Conservation (phyloP, 306 rosid species). For the Phaseolus lunatus region DNA sequence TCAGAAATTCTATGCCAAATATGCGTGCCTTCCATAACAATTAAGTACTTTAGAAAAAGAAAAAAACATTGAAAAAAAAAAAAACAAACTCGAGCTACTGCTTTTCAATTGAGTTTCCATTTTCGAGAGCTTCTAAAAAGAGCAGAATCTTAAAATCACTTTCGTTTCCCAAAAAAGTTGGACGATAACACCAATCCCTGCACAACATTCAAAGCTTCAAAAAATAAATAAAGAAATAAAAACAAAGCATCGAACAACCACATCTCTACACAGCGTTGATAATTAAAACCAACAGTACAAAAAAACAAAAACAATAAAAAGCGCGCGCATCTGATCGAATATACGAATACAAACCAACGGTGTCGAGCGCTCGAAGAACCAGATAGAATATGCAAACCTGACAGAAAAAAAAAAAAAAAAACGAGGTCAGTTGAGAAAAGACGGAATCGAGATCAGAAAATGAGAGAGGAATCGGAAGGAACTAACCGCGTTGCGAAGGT, state of each 20-base stretch:
- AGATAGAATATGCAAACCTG: conserved; percentile 96
- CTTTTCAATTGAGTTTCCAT: background rate
- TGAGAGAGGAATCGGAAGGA: background rate
- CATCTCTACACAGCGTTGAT: background rate
- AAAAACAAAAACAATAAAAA: background rate
- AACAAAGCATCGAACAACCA: background rate
- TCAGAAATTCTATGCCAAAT: background rate
- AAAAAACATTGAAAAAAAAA: background rate
- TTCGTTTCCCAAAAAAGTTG: conserved; percentile 4
- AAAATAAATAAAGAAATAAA: background rate
- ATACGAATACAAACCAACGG: conserved; percentile 78
- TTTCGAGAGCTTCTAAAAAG: background rate
- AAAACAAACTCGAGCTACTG: background rate
- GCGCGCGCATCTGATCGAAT: conserved; percentile 18
- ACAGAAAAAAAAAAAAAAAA: conserved; percentile 36
- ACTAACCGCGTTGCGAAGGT: conserved; percentile 95
- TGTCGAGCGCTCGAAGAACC: conserved; percentile 95
- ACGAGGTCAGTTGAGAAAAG: background rate
- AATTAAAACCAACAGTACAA: background rate
- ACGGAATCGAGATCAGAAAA: background rate
- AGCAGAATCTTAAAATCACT: background rate
- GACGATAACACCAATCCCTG: background rate
- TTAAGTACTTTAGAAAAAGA: background rate
- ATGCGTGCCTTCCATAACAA: background rate
- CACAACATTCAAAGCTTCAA: background rate